A percentile compares a stretch with the other conserved stretches of the same genome.
These are phyloP conservation scores for Corymbia citriodora DNA, from an alignment of 441 rosid genomes.

Conservation along the genomic window DNA sequence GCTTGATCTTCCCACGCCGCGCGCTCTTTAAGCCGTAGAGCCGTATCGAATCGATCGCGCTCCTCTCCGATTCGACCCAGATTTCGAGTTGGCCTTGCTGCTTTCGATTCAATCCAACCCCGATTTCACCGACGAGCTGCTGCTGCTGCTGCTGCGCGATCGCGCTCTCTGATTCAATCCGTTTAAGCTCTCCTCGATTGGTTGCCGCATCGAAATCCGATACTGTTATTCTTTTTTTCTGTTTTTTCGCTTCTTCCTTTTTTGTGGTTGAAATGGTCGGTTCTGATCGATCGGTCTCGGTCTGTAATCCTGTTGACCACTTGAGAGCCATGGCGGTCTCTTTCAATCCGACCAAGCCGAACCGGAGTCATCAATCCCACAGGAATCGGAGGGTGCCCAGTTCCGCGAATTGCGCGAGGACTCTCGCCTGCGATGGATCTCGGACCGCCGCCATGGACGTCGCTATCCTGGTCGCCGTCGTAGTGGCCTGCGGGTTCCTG, in stretches of 20 bases:
- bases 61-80: not conserved
- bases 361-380: not conserved
- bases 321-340: slow-evolving; percentile 50
- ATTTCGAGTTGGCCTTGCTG: not conserved
- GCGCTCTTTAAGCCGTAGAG: not conserved
- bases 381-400: slow-evolving; percentile 30
- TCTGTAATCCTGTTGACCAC: slow-evolving; percentile 62
- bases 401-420: slow-evolving; percentile 26
- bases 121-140: not conserved
- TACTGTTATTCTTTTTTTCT: not conserved
- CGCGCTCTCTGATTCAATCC: not conserved
- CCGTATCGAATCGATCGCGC: not conserved
- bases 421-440: slow-evolving; percentile 59
- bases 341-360: slow-evolving; percentile 34
- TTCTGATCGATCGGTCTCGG: slow-evolving; percentile 69
- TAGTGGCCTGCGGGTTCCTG: slow-evolving; percentile 67
- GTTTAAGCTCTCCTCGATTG: not conserved
- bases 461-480: slow-evolving; percentile 58
- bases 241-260: slow-evolving; percentile 5
- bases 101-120: not conserved
- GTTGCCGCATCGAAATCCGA: not conserved
- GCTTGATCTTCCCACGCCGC: not conserved
- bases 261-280: slow-evolving; percentile 68
- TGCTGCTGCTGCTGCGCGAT: not conserved
- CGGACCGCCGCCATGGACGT: slow-evolving; percentile 73